Base-by-base conservation (phyloP, 1,139 yeast species). In the Eremothecium gossypii region DNA sequence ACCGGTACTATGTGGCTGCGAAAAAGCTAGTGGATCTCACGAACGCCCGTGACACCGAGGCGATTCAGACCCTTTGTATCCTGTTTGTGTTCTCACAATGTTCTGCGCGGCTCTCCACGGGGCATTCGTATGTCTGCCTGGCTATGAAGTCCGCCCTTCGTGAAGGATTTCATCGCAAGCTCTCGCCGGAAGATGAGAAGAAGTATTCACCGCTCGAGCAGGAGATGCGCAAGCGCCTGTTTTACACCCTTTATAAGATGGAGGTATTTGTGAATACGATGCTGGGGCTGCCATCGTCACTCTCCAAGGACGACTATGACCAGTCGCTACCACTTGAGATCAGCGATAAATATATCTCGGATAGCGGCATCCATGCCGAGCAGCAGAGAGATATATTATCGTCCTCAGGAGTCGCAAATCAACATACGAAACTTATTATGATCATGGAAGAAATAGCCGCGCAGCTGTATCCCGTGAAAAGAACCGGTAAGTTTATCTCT, bases 71-170 rank as follows among this genome's bases (percentile, higher is more conserved):
- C 0, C 78, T 86, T 41, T 66, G 74, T 10, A 69, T 73, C 70
- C 58, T 75, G 56, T 79, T 84, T 43, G 71, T 87, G 53, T 87
- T 86, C 58, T 67, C 87, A 42, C 96, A 87, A 64, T 86, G 96
- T 59, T 83, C 95, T 2, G 95, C 96, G 1, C 71, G 95, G 47
- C 68, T 89, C 45, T 82, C 95, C 0, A 85, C 95, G 0, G 87
- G 96, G 63, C 87, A 87, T 60, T 80, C 95, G 0, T 87, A 85
- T 60, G 83, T 86, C 50, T 96, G 96, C n/a, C 82, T 85, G 41
- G 96, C 95, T 0, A 66, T 87, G 53, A 70, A 96, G 57, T 81
- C 91, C 40, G 95, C 95, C 0, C 65, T 87, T 41, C 74, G 93
- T 50, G 93, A 86, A 56, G 97, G 97, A 1, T 68, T 85, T 30